These are phyloP conservation scores for Termitomyces titanicus DNA, from an alignment of 768 basidiomycete genomes.

Conservation along the genomic window DNA sequence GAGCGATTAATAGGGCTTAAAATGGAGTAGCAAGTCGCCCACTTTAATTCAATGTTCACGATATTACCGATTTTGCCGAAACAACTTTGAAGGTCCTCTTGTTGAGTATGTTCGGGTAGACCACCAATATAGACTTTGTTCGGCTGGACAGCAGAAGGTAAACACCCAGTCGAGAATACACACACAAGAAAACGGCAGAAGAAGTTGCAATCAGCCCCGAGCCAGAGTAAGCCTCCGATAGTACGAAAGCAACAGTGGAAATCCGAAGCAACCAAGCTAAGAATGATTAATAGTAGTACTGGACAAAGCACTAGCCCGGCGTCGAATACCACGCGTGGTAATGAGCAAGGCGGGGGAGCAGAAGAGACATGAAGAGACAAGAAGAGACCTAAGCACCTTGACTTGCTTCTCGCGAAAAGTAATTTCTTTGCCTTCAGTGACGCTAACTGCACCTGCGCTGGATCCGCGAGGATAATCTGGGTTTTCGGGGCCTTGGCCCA, in stretches of 20 bases:
- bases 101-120: slow-evolving; percentile 80
- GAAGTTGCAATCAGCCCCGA: slow-evolving; percentile 43
- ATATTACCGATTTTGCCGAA: slow-evolving; percentile 84
- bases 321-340: slow-evolving; percentile 25
- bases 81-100: slow-evolving; percentile 81
- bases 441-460: slow-evolving; percentile 41
- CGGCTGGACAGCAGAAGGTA: slow-evolving; percentile 74
- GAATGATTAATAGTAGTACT: slow-evolving; percentile 34
- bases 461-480: slow-evolving; percentile 50
- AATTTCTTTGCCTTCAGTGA: slow-evolving; percentile 41
- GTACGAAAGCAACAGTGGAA: slow-evolving; percentile 33
- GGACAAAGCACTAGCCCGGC: slow-evolving; percentile 33
- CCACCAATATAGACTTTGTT: slow-evolving; percentile 94
- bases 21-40: slow-evolving; percentile 26
- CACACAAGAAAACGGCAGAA: slow-evolving; percentile 45
- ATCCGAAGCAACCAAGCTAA: slow-evolving; percentile 22
- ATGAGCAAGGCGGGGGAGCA: slow-evolving; percentile 22
- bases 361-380: slow-evolving; percentile 28
- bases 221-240: slow-evolving; percentile 37
- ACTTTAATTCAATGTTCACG: slow-evolving; percentile 80
- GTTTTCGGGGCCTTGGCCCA: slow-evolving; percentile 46
- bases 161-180: slow-evolving; percentile 58
- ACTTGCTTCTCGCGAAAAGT: slow-evolving; percentile 70
- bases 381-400: slow-evolving; percentile 84
- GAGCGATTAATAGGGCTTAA: slow-evolving; percentile 13